Base-by-base conservation (phyloP, 257 asterid genomes). In the Forsythia suspensa region DNA sequence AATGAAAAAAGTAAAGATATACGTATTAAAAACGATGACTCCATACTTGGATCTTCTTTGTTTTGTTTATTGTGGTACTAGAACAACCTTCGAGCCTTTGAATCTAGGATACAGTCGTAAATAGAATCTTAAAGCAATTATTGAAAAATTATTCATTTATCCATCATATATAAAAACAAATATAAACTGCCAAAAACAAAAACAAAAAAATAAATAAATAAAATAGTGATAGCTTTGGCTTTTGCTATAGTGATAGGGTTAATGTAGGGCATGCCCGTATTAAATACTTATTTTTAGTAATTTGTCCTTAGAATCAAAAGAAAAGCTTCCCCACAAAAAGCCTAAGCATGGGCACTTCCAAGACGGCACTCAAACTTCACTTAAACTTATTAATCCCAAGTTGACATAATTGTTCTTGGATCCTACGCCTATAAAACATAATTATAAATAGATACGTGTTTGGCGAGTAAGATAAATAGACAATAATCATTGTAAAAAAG, bases 171-270 rank as follows among this genome's bases (percentile, higher is more conserved):
- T 55, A 55, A 55, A 55, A 18, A 24, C 18, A 55, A 55, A 5
- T 55, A 55, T n/a, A 20, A 57, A 6, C 3, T n/a, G 34, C 66
- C 36, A 48, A 57, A 29, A 29, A 29, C 34, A 29, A 29, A 29
- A 29, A 29, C 34, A 57, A 12, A 20, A 57, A 6, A 20, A 8
- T n/a, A 57, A 57, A 57, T 11, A 57, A 57, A 57, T 20, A 20
- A 57, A 20, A 57, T 2, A 52, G 80, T 42, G 82, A 72, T 76
- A 43, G 80, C 77, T 80, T 83, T 77, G 86, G 84, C 52, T n/a
- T 72, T 67, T 66, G 67, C 72, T 18, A 5, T 13, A 39, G 72
- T 39, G 75, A 76, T 55, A 15, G 57, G 67, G 34, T 20, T 12
- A 46, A 4, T 61, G 80, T 61, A 51, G 82, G 82, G 74, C 61